phyloP scores from a whole-genome alignment of 768 basidiomycete genomes.

The Lactarius hatsudake region DNA sequence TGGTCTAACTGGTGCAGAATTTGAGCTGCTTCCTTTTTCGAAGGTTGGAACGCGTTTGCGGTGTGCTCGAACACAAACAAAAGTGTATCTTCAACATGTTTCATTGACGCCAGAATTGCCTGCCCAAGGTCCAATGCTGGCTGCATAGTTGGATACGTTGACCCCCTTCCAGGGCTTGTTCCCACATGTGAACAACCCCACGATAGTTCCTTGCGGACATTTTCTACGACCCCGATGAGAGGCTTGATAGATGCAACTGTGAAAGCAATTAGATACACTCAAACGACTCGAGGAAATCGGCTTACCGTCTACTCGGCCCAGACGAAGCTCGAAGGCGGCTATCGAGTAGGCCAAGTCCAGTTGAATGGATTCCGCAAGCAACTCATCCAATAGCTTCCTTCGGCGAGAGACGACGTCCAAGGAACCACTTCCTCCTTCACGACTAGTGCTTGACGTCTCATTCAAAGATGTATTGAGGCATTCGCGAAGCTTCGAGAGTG shows the following conservation, averaged over 20 bases:
- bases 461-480: slow-evolving; percentile 36
- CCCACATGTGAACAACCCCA: slow-evolving; percentile 38
- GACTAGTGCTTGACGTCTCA: slow-evolving; percentile 29
- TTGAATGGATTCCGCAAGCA: slow-evolving; percentile 38
- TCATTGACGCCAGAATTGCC: slow-evolving; percentile 38
- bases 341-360: slow-evolving; percentile 44
- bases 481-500: slow-evolving; percentile 37
- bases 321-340: slow-evolving; percentile 45
- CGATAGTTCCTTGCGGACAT: slow-evolving; percentile 45
- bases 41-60: slow-evolving; percentile 29
- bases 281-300: background rate
- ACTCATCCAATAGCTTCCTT: slow-evolving; percentile 27
- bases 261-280: slow-evolving; percentile 13
- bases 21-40: slow-evolving; percentile 18
- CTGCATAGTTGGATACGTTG: slow-evolving; percentile 29
- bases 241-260: slow-evolving; percentile 44
- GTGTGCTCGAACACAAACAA: slow-evolving; percentile 33
- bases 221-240: slow-evolving; percentile 44
- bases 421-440: slow-evolving; percentile 24
- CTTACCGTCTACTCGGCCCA: slow-evolving; percentile 45
- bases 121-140: slow-evolving; percentile 37
- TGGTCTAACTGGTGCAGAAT: slow-evolving; percentile 12
- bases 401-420: slow-evolving; percentile 27
- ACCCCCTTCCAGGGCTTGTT: background rate
- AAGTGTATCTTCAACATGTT: slow-evolving; percentile 32